Evolutionary conservation across 1,284 basidiomycete species (phyloP).

Genomic region (Fistulinella cinereoalba): DNA sequence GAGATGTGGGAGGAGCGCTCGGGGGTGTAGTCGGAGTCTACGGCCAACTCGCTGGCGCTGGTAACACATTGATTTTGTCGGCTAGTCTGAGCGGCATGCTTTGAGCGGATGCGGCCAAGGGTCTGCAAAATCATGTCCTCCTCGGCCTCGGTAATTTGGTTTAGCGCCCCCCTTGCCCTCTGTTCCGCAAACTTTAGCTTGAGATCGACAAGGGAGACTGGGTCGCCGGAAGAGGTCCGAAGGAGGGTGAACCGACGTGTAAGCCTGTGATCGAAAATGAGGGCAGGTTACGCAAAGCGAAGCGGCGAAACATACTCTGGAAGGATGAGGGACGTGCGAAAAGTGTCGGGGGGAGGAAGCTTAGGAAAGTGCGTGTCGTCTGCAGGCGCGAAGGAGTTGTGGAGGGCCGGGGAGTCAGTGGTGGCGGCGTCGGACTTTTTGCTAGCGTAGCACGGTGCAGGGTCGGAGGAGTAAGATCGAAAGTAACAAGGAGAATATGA

Average conservation of each 20-base stretch:
- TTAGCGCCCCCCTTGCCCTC: constrained; percentile 60
- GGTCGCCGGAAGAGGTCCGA: constrained; percentile 60
- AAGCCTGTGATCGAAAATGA: constrained; percentile 48
- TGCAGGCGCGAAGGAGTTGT: constrained; percentile 13
- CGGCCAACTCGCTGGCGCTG: constrained; percentile 34
- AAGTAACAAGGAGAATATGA: constrained; percentile 24
- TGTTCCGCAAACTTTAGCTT: constrained; percentile 69
- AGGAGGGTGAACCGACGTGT: constrained; percentile 77
- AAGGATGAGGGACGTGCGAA: constrained; percentile 77
- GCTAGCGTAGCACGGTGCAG: constrained; percentile 21
- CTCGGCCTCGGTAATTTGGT: constrained; percentile 73
- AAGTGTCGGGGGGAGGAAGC: constrained; percentile 67
- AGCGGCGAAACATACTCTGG: constrained; percentile 61
- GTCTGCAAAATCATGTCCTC: constrained; percentile 79
- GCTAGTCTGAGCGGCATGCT: constrained; percentile 28
- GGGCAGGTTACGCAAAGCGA: constrained; percentile 12
- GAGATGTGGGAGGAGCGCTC: constrained; percentile 47
- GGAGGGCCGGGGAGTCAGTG: constrained; percentile 5
- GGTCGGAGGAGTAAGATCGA: constrained; percentile 29
- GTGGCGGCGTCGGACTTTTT: constrained; percentile 29
- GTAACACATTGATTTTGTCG: constrained; percentile 26
- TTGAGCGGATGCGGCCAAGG: constrained; percentile 56
- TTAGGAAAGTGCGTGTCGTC: constrained; percentile 44
- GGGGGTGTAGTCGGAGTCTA: constrained; percentile 38
- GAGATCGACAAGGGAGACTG: constrained; percentile 61